Evolutionary conservation across 1,284 basidiomycete genomes (phyloP).

Genomic region (Porogramme epimiltina): DNA sequence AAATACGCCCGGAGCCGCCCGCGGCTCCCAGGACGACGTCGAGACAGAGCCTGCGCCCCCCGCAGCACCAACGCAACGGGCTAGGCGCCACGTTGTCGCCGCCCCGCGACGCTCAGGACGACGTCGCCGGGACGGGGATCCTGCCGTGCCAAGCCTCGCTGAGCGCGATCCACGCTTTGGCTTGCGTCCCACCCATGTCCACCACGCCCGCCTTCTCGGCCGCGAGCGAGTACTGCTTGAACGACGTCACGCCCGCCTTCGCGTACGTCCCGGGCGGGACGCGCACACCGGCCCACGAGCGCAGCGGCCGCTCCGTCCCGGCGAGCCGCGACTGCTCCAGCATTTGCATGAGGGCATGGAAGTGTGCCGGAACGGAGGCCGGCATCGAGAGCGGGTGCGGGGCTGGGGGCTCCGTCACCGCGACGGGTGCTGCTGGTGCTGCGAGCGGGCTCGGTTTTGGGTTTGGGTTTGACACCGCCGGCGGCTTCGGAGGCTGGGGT

Average conservation of each 20-base stretch:
- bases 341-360: conserved; percentile 15
- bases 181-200: conserved; percentile 44
- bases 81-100: too few species aligned
- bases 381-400: neutral
- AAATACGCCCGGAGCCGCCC: too few species aligned
- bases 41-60: neutral
- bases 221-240: conserved; percentile 45
- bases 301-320: conserved; percentile 37
- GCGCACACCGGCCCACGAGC: conserved; percentile 41
- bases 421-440: too few species aligned
- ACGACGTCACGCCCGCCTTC: conserved; percentile 43
- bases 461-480: neutral
- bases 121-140: neutral
- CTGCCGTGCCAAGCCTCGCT: conserved; percentile 16
- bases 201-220: conserved; percentile 50
- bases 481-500: too few species aligned
- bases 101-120: neutral
- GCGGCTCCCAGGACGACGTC: neutral
- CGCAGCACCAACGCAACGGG: too few species aligned
- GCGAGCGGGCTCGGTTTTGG: too few species aligned
- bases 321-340: conserved; percentile 29
- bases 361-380: conserved; percentile 9
- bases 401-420: too few species aligned
- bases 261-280: conserved; percentile 40
- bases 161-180: conserved; percentile 50